phyloP scores from a whole-genome alignment of 1,284 basidiomycete species.

The Neolentinus lepideus region DNA sequence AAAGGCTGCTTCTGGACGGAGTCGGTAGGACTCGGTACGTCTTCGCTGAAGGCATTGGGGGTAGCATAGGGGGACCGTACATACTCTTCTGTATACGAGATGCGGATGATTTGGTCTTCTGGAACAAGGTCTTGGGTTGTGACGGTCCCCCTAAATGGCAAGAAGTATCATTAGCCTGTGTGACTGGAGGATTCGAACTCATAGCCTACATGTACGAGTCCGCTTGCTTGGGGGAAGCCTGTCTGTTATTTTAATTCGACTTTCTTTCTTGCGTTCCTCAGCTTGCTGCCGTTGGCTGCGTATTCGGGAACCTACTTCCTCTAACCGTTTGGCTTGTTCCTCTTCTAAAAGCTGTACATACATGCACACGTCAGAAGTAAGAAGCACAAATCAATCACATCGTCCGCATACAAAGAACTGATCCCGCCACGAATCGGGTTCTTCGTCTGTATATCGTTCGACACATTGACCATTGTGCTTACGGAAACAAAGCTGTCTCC shows the following conservation, averaged over 20 bases:
- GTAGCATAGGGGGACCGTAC: constrained; percentile 42
- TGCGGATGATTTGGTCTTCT: constrained; percentile 66
- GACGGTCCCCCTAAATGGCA: constrained; percentile 35
- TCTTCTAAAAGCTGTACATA: constrained; percentile 40
- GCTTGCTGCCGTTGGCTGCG: constrained; percentile 58
- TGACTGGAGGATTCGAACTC: background rate
- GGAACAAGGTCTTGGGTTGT: constrained; percentile 63
- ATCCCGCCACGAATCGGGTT: constrained; percentile 59
- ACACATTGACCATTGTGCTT: constrained; percentile 47
- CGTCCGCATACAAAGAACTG: constrained; percentile 51
- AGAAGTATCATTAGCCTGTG: constrained; percentile 7
- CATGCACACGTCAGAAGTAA: background rate
- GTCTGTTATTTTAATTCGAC: constrained; percentile 66
- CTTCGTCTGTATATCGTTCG: constrained; percentile 27
- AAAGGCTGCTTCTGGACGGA: constrained; percentile 24
- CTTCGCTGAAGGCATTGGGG: constrained; percentile 41
- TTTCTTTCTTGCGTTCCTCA: constrained; percentile 64
- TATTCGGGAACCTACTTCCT: constrained; percentile 50
- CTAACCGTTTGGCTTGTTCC: constrained; percentile 51
- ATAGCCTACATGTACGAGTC: constrained; percentile 39
- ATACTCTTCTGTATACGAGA: constrained; percentile 57
- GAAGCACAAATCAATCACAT: background rate
- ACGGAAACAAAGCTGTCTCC: constrained; percentile 57
- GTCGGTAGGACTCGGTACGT: constrained; percentile 32
- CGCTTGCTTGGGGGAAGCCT: constrained; percentile 57